Base-by-base conservation (phyloP, 2,329 filamentous ascomycete species). In the Pezicula carpinea region DNA sequence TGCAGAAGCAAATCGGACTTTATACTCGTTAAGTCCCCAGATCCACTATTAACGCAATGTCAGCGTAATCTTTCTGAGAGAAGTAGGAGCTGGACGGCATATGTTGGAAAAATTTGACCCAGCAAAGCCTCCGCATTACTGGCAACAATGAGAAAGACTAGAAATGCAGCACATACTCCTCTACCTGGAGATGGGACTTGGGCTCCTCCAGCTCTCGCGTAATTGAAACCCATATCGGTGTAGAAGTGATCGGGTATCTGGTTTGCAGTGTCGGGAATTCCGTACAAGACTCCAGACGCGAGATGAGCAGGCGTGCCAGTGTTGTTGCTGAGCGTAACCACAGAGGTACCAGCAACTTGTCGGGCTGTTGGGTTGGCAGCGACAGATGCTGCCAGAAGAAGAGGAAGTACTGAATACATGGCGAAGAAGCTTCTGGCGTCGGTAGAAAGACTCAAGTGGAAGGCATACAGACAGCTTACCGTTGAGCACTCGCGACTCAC, bases 251-350 rank as follows among this genome's bases (percentile, higher is more conserved):
- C 62, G 0, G 68, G 68, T 23, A 73, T 70, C 41, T 68, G 64
- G 41, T 62, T 59, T 2, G 55, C 40, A 17, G 59, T 64, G 44
- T 70, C 65, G 2, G 66, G 67, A 31, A 70, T 66, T 11, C 69
- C 70, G 50, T 72, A 73, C 35, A 73, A 63, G 46, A 69, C 60
- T 4, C 69, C 69, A 5, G 68, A 66, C 5, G 68, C 69, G n/a
- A 67, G 54, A 42, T 69, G 64, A 38, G 59, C 46, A 5, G 66
- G 58, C 0, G 55, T 41, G 4, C 68, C 69, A 10, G 56, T 61
- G 31, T 61, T 60, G 21, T 57, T 57, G 17, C 51, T 53, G 6
- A 68, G 53, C 39, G 65, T 57, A 26, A 69, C 66, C 0, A 39
- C 44, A 10, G 57, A 51, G 5, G 57, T 58, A 6, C 52, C 52